These are phyloP conservation scores for Trichophyton simii DNA, from an alignment of 2,329 filamentous ascomycete species.

Conservation along the genomic window DNA sequence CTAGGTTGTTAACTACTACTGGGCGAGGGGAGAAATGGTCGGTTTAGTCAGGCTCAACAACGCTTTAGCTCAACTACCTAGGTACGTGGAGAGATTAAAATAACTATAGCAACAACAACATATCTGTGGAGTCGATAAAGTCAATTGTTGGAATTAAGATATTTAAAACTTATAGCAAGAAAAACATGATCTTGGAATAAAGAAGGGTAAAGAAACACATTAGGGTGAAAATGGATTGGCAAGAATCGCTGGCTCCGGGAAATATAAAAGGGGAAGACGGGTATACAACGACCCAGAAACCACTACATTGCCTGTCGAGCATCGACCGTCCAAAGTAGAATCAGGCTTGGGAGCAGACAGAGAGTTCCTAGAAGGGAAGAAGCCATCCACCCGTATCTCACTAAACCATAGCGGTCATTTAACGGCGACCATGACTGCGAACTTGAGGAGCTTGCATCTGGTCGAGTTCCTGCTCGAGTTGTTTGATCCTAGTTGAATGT, in stretches of 20 bases:
- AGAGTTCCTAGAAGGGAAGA: background rate
- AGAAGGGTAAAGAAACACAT: conserved; percentile 4
- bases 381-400: conserved; percentile 3
- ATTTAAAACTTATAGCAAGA: conserved; percentile 3
- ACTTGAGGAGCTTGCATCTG: conserved; percentile 79
- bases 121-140: background rate
- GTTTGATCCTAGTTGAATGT: conserved; percentile 34
- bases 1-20: no score
- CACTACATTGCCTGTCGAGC: background rate
- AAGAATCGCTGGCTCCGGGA: conserved; percentile 13
- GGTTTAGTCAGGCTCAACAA: background rate
- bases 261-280: conserved; percentile 7
- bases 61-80: no score
- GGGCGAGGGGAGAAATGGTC: background rate
- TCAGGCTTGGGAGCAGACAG: background rate
- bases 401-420: conserved; percentile 26
- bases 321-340: background rate
- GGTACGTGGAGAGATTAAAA: background rate
- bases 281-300: conserved; percentile 4
- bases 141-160: conserved; percentile 6
- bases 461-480: conserved; percentile 74
- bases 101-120: background rate
- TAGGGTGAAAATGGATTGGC: conserved; percentile 7
- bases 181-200: conserved; percentile 3
- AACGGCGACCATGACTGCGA: conserved; percentile 86